These are phyloP conservation scores for Erodium moschatum DNA, from an alignment of 441 rosid species.

Conservation along the genomic window DNA sequence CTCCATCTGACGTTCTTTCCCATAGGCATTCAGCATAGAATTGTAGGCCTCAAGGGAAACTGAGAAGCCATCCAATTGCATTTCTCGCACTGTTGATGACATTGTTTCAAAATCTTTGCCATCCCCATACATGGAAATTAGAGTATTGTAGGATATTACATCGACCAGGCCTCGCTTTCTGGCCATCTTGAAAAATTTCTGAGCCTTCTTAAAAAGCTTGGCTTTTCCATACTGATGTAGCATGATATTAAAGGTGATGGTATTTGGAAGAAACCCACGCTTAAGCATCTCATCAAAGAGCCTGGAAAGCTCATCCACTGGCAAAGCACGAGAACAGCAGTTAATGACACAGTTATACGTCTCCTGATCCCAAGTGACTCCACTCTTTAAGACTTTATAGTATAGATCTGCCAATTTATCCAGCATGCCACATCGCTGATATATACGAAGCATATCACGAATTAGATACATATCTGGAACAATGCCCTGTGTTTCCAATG, in stretches of 20 bases:
- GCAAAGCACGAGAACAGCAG: conserved; percentile 75
- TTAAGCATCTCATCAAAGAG: conserved; percentile 65
- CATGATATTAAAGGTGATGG: conserved; percentile 62
- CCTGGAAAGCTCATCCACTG: conserved; percentile 63
- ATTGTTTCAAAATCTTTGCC: conserved; percentile 47
- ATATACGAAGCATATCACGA: conserved; percentile 77
- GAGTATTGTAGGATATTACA: conserved; percentile 71
- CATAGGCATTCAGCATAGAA: conserved; percentile 70
- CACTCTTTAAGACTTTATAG: conserved; percentile 47
- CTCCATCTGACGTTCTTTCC: conserved; percentile 73
- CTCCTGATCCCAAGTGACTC: conserved; percentile 75
- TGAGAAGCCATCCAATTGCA: conserved; percentile 79
- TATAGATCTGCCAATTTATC: conserved; percentile 45
- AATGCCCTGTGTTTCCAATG: conserved; percentile 51
- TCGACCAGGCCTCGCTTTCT: conserved; percentile 57
- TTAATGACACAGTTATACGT: conserved; percentile 71
- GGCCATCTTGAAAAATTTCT: conserved; percentile 51
- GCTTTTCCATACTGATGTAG: conserved; percentile 79
- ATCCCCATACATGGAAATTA: conserved; percentile 65
- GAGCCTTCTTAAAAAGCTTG: conserved; percentile 54
- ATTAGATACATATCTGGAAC: conserved; percentile 63
- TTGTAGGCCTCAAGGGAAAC: conserved; percentile 88
- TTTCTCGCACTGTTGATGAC: conserved; percentile 50
- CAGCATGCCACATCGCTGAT: conserved; percentile 53
- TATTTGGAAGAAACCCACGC: conserved; percentile 53